Percentiles rank a stretch among this genome's conserved stretches.
phyloP scores from a whole-genome alignment of 169 alveolate genomes.

The Cryptosporidium andersoni region DNA sequence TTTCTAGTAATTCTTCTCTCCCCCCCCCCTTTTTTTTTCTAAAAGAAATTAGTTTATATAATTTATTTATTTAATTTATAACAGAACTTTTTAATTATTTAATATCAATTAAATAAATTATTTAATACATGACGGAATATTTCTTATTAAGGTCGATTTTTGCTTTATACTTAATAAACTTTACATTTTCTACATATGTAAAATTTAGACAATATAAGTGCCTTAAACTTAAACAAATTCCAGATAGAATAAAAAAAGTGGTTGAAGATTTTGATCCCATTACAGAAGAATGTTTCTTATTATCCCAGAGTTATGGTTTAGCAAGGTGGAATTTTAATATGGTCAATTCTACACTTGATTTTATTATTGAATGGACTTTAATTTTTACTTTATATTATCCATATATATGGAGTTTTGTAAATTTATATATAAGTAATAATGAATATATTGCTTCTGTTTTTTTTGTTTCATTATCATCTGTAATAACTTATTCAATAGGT shows the following conservation, averaged over 20 bases:
- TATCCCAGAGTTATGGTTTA: conserved; percentile 39
- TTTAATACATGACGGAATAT: neutral
- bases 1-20: too few species aligned
- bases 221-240: conserved; percentile 19
- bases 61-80: too few species aligned
- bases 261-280: conserved; percentile 45
- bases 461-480: conserved; percentile 16
- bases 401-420: conserved; percentile 23
- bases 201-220: conserved; percentile 59
- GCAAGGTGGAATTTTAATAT: conserved; percentile 23
- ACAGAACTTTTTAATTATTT: too few species aligned
- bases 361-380: conserved; percentile 29
- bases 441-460: conserved; percentile 45
- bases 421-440: conserved; percentile 25
- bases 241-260: conserved; percentile 20
- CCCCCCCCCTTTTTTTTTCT: too few species aligned
- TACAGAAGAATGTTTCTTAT: conserved; percentile 8
- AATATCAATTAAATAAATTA: too few species aligned
- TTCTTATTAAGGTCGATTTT: neutral
- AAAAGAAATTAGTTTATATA: too few species aligned
- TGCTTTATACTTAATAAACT: conserved; percentile 9
- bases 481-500: conserved; percentile 24
- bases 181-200: conserved; percentile 12
- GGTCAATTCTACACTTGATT: conserved; percentile 16
- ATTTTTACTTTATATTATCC: conserved; percentile 21